Evolutionary conservation across 2,329 filamentous ascomycete genomes (phyloP).

Genomic region (Trichothecium roseum): DNA sequence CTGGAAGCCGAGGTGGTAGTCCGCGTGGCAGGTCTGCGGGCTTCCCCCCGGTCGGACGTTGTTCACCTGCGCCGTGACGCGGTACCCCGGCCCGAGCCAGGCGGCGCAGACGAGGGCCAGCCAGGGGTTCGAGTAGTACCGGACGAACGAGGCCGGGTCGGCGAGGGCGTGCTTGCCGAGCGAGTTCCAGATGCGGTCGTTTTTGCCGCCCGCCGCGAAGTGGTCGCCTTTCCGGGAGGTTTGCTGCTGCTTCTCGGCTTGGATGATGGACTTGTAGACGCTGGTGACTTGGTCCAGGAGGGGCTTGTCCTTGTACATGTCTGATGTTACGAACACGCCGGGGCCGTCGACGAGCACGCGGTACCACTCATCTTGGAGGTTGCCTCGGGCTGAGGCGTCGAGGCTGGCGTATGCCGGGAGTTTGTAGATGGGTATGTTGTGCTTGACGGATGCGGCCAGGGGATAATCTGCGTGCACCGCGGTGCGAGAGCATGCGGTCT

Average conservation of each 20-base stretch:
- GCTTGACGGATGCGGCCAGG: conserved; percentile 29
- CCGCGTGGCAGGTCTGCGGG: conserved; percentile 47
- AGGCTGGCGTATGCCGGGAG: conserved; percentile 23
- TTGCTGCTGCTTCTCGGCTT: conserved; percentile 23
- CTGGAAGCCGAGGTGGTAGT: conserved; percentile 57
- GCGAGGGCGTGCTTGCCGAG: conserved; percentile 48
- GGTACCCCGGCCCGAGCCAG: conserved; percentile 51
- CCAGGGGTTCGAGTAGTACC: conserved; percentile 52
- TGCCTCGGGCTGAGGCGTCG: conserved; percentile 11
- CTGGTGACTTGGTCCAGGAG: conserved; percentile 35
- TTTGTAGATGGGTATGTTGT: conserved; percentile 48
- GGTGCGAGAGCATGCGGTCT: conserved; percentile 30
- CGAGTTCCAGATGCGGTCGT: conserved; percentile 56
- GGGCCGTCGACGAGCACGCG: conserved; percentile 45
- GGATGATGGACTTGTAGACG: conserved; percentile 38
- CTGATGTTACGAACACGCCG: conserved; percentile 47
- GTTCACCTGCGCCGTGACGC: conserved; percentile 52
- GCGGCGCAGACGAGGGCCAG: conserved; percentile 38
- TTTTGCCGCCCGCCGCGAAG: conserved; percentile 44
- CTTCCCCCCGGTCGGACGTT: conserved; percentile 48
- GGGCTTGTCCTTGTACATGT: conserved; percentile 32
- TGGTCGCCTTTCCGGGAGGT: conserved; percentile 46
- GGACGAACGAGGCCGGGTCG: conserved; percentile 40
- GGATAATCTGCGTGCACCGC: conserved; percentile 30
- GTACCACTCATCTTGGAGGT: conserved; percentile 51